Evolutionary conservation across 1,284 basidiomycete genomes (phyloP), one percentile per base, ranked within the genome.

Genomic region (Pyrrhoderma noxium): DNA sequence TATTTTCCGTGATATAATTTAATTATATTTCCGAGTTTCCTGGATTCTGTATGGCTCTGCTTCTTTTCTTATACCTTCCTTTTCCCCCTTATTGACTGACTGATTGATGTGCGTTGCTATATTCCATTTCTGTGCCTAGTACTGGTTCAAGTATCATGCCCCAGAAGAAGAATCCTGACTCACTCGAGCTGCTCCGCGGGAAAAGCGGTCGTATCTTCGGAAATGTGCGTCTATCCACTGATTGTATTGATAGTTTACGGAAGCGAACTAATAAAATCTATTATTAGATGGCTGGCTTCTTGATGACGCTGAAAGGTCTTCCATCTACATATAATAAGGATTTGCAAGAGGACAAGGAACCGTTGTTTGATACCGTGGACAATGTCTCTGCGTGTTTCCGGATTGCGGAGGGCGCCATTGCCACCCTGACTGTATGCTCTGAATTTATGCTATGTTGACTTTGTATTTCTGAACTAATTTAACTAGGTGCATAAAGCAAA

Each of bases 261-360:
- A 22, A 40, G n/a, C 38, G 38, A 40, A 18, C 5, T 40, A 40
- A 51, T n/a, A 1, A 40, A 39, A 25, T 3, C 44, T 7, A 37
- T 45, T 36, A 31, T 41, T 21, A 92, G 87, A 93, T 98, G 88
- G 80, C 95, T n/a, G 95, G 95, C 3, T 97, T 99, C 73, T 73
- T 98, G 72, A 94, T 98, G 90, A 94, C 92, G 5, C 75, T 96
- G 63, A 99, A 99, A 66, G 95, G 96, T 22, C 75, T 98, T 45
- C 95, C 95, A 8, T 96, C 95, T 23, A 98, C 95, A 8, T 99
- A 99, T 73, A 98, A 99, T 76, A 99, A 99, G 70, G 95, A 99
- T 69, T 72, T 99, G 54, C 95, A 99, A 68, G 96, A 99, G 69
- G 93, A 96, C 69, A 98, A 99, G 70, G 95, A 99, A 66, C 94